Base-by-base conservation (phyloP, 23 red algal species). In the Cyanidiococcus yangmingshanensis region DNA sequence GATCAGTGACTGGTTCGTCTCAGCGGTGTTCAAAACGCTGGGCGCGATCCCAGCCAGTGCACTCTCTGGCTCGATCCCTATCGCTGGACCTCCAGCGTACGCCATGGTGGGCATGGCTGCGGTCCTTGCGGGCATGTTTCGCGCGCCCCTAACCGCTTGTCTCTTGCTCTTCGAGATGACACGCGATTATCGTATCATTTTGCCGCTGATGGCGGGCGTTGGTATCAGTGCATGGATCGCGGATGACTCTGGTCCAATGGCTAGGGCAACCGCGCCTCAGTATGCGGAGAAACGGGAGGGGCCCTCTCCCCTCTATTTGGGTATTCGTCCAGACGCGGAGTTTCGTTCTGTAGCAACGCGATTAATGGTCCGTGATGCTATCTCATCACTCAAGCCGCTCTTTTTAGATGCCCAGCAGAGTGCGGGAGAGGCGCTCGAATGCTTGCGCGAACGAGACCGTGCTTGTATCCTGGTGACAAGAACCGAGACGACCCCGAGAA, bases 41-140 rank as follows among this genome's bases (percentile, higher is more conserved):
- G 63, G 63, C 0, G 39, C 67, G 2, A 51, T 16, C 0, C 1
- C 39, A 25, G 68, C 83, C 0, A 41, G 74, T 29, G 74, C 45
- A 29, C 1, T 77, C 1, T 30, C 68, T 17, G 68, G 24, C 30
- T 34, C 57, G 18, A 27, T 77, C 34, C 41, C 35, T 1, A 80
- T 87, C 58, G 84, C 84, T n/a, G 77, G 58, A 21, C 54, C 84
- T 50, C 84, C 84, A 39, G 84, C 84, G 37, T 87, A 87, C 74
- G 75, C 68, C 57, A 37, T 87, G 84, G 50, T 87, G 1, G 84
- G 84, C 37, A 87, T 87, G 84, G 76, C 84, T n/a, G 84, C 84
- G 29, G 84, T 80, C 50, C 76, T 87, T 17, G 77, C 76, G 68
- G 84, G 84, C 1, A 67, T 80, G 1, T 87, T 87, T 50, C 58